phyloP scores from a whole-genome alignment of 805 yeast genomes.

The Yarrowia osloensis region DNA sequence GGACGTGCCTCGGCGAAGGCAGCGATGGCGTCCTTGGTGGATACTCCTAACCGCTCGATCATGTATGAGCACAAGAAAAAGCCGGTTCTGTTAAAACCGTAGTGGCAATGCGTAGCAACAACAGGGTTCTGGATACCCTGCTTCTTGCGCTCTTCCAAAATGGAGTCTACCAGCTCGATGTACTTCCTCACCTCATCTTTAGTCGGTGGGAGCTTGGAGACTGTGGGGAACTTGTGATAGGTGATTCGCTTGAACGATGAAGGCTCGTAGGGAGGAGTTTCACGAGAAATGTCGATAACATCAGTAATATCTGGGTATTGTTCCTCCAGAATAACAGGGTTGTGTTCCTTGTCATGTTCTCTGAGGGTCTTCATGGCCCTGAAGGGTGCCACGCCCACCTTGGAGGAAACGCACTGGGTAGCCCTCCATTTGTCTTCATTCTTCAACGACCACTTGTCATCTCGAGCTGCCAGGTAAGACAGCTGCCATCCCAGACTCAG shows the following conservation, averaged over 20 bases:
- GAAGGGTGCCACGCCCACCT: slow-evolving; percentile 49
- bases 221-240: slow-evolving; percentile 74
- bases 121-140: slow-evolving; percentile 42
- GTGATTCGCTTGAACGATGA: slow-evolving; percentile 52
- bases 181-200: slow-evolving; percentile 58
- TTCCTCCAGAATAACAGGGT: slow-evolving; percentile 57
- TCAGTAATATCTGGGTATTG: slow-evolving; percentile 56
- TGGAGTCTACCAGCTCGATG: slow-evolving; percentile 54
- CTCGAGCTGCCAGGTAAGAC: slow-evolving; percentile 52
- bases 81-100: slow-evolving; percentile 80
- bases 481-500: slow-evolving; percentile 73
- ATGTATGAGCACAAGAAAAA: slow-evolving; percentile 69
- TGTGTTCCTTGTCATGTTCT: slow-evolving; percentile 61
- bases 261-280: slow-evolving; percentile 71
- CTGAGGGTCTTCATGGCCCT: slow-evolving; percentile 76
- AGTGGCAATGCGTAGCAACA: slow-evolving; percentile 75
- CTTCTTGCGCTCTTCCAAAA: slow-evolving; percentile 41
- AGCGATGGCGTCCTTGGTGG: slow-evolving; percentile 62
- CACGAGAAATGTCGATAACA: slow-evolving; percentile 65
- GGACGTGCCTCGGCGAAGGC: slow-evolving; percentile 59
- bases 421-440: slow-evolving; percentile 72
- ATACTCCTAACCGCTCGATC: slow-evolving; percentile 60
- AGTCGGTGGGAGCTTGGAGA: slow-evolving; percentile 75
- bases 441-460: slow-evolving; percentile 76
- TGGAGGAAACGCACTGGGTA: slow-evolving; percentile 49